A percentile compares a stretch with the other conserved stretches of the same genome.
Evolutionary conservation across 805 yeast species (phyloP).

Genomic region (Candida fluviatilis): DNA sequence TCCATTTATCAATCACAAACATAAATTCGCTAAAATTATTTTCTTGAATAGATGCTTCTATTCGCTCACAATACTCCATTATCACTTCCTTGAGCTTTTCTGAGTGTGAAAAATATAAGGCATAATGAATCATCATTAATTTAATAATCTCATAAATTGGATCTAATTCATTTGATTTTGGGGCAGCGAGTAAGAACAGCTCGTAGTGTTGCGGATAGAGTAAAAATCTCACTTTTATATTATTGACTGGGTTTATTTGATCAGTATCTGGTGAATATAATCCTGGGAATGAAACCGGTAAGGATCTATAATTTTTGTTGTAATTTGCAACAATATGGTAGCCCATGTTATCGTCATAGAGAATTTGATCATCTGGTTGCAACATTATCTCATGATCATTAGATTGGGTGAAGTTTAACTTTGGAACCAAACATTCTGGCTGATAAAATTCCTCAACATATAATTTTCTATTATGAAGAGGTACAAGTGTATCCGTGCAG

Average conservation of each 20-base stretch:
- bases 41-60: slow-evolving; percentile 27
- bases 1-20: slow-evolving; percentile 39
- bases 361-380: slow-evolving; percentile 14
- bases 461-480: slow-evolving; percentile 23
- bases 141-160: slow-evolving; percentile 61
- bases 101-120: slow-evolving; percentile 39
- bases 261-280: slow-evolving; percentile 12
- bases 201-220: slow-evolving; percentile 47
- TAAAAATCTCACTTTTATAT: slow-evolving; percentile 28
- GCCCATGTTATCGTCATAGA: slow-evolving; percentile 27
- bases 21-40: slow-evolving; percentile 34
- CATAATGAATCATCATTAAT: slow-evolving; percentile 36
- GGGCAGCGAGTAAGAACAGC: slow-evolving; percentile 43
- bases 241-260: slow-evolving; percentile 22
- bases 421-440: slow-evolving; percentile 15
- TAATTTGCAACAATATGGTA: slow-evolving; percentile 25
- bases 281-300: slow-evolving; percentile 37
- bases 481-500: slow-evolving; percentile 25
- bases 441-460: slow-evolving; percentile 28
- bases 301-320: slow-evolving; percentile 25
- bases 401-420: slow-evolving; percentile 14
- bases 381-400: slow-evolving; percentile 13
- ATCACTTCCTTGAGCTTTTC: slow-evolving; percentile 25
- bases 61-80: slow-evolving; percentile 24
- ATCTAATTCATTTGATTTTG: slow-evolving; percentile 54